Evolutionary conservation across 768 basidiomycete genomes (phyloP).

Genomic region (Rickenella mellea): DNA sequence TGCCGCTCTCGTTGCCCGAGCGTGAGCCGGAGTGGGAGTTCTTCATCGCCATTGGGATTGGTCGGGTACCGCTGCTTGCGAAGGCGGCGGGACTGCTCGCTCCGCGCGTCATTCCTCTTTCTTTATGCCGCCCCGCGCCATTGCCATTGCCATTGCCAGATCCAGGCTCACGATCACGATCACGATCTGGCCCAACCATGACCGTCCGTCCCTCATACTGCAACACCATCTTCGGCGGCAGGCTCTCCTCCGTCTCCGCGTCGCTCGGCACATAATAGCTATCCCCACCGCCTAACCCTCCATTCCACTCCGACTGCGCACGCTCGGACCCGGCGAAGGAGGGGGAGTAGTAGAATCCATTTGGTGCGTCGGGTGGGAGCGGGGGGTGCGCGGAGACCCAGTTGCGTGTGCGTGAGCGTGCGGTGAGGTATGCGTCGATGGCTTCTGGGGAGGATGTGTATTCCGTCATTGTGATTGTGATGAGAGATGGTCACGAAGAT

Average conservation of each 20-base stretch:
- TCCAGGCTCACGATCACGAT: constrained; percentile 55
- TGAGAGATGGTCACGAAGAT: too few species aligned
- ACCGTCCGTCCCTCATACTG: constrained; percentile 57
- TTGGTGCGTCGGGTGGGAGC: too few species aligned
- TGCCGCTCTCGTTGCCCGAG: constrained; percentile 14
- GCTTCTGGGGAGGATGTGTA: constrained; percentile 52
- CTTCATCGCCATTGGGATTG: too few species aligned
- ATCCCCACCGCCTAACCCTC: constrained; percentile 19
- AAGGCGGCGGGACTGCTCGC: too few species aligned
- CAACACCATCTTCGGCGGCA: constrained; percentile 67
- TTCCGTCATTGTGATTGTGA: constrained; percentile 55
- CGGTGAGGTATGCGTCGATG: constrained; percentile 43
- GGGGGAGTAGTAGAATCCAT: constrained; percentile 50
- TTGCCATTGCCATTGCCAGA: constrained; percentile 39
- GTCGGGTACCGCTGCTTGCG: too few species aligned
- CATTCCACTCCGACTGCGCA: constrained; percentile 18
- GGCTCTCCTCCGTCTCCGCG: constrained; percentile 29
- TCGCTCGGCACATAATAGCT: constrained; percentile 26
- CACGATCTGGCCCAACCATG: too few species aligned
- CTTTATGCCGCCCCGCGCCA: too few species aligned
- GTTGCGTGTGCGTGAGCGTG: constrained; percentile 51
- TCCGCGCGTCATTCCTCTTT: too few species aligned
- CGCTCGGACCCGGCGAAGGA: constrained; percentile 43
- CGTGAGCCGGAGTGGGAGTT: constrained; percentile 17
- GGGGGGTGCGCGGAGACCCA: constrained; percentile 49